Base-by-base conservation (phyloP, 2,329 filamentous ascomycete genomes). In the Tympanopsis confertula region DNA sequence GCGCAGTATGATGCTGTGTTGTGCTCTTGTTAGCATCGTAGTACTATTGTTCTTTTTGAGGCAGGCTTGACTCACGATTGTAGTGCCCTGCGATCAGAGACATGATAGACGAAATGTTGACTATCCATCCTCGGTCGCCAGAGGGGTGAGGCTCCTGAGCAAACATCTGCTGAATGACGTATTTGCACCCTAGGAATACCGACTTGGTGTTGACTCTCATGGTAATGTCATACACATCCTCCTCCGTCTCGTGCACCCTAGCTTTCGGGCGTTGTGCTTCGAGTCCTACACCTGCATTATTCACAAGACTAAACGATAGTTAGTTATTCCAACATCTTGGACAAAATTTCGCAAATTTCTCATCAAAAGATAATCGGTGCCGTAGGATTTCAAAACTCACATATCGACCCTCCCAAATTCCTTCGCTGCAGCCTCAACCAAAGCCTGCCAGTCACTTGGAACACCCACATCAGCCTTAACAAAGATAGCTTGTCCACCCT, bases 281-380 rank as follows among this genome's bases (percentile, higher is more conserved):
- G 4, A 60, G 33, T 0, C 53, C 57, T 1, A 74, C 61, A 0
- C 72, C 72, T 0, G 71, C 66, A 43, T 67, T 67, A 39, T 67
- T 67, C 32, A 65, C 61, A 36, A 69, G 48, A 1, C 62, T 66
- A 46, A 22, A 19, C 26, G 5, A 10, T 28, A 10, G 10, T 28
- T 28, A 28, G n/a, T n/a, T 10, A 10, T n/a, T n/a, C n/a, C 24
- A 28, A n/a, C n/a, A n/a, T 28, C 24, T n/a, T 10, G 10, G 10
- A 28, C 10, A n/a, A 28, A 28, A n/a, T 10, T 28, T 10, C 10
- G 20, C 19, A 19, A 5, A 14, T 15, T 12, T 13, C 17, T 5
- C 15, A 22, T 22, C n/a, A 15, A 12, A 2, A 22, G 19, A 10
- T 20, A 14, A 17, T 39, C 32, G 22, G 22, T 26, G n/a, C 22